phyloP scores from a whole-genome alignment of 164 flowering plant genomes.

The Umbellularia californica region DNA sequence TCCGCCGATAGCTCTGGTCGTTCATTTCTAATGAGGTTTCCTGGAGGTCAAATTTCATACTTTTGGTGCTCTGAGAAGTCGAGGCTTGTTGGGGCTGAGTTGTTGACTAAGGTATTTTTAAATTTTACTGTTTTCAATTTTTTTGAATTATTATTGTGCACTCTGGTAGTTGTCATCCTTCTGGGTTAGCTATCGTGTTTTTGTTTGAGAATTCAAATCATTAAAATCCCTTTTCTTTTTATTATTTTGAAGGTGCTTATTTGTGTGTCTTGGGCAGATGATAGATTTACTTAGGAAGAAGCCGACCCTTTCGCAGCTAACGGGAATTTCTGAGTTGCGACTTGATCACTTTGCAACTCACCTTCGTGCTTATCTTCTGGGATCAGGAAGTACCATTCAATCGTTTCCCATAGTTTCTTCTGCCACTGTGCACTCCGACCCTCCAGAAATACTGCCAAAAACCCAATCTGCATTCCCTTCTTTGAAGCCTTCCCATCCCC shows the following conservation, averaged over 20 bases:
- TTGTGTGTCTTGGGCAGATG: slow-evolving; percentile 43
- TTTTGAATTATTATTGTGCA: not conserved
- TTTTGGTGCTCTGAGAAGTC: slow-evolving; percentile 96
- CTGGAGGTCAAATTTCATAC: slow-evolving; percentile 38
- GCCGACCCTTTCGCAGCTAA: slow-evolving; percentile 75
- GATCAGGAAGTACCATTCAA: slow-evolving; percentile 30
- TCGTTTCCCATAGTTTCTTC: slow-evolving; percentile 19
- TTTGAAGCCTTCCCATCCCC: slow-evolving; percentile 30
- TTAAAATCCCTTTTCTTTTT: not conserved
- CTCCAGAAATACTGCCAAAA: slow-evolving; percentile 22
- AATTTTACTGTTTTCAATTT: not conserved
- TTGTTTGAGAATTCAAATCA: not conserved
- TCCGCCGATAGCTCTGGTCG: slow-evolving; percentile 72
- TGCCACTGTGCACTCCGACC: slow-evolving; percentile 15
- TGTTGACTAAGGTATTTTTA: slow-evolving; percentile 63
- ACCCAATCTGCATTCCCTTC: slow-evolving; percentile 18
- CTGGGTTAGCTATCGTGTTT: not conserved
- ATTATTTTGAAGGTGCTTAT: not conserved
- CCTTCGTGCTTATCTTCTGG: slow-evolving; percentile 69
- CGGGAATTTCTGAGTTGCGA: slow-evolving; percentile 80
- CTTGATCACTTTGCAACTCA: slow-evolving; percentile 73
- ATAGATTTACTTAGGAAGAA: slow-evolving; percentile 61
- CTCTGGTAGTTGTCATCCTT: not conserved
- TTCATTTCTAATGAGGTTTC: slow-evolving; percentile 55
- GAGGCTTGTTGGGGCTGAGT: slow-evolving; percentile 58